phyloP scores from a whole-genome alignment of 768 basidiomycete species.

The Russula ochroleuca region DNA sequence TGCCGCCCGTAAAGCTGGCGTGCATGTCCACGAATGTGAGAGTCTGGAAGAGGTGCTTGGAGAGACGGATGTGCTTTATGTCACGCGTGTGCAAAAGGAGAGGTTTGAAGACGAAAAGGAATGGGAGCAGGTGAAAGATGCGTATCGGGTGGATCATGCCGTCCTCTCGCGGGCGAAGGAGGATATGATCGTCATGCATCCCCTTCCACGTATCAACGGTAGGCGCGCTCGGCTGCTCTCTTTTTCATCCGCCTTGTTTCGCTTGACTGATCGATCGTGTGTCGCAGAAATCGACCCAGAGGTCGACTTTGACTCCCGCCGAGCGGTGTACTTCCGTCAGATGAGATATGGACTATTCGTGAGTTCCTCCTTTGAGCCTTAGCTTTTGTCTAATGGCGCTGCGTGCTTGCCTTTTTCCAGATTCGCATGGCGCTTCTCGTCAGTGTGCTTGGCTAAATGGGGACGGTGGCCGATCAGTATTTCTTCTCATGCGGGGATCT shows the following conservation, averaged over 20 bases:
- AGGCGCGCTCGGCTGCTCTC: constrained; percentile 29
- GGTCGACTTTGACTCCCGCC: constrained; percentile 91
- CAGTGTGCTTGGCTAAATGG: constrained; percentile 35
- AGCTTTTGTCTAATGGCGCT: not conserved
- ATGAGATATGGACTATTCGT: constrained; percentile 98
- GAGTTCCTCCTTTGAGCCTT: constrained; percentile 37
- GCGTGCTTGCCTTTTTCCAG: constrained; percentile 30
- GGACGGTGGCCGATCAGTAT: not conserved
- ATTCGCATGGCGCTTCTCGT: constrained; percentile 53
- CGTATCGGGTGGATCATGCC: constrained; percentile 91
- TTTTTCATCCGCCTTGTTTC: not conserved
- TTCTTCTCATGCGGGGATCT: not conserved
- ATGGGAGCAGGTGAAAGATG: constrained; percentile 88
- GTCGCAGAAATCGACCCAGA: constrained; percentile 93
- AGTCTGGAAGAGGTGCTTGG: constrained; percentile 87
- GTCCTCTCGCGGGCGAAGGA: constrained; percentile 90
- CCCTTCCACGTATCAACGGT: constrained; percentile 91
- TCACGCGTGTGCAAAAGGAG: constrained; percentile 95
- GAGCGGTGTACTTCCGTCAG: constrained; percentile 96
- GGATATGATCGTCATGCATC: constrained; percentile 99
- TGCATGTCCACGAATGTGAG: constrained; percentile 74
- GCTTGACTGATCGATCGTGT: constrained; percentile 9
- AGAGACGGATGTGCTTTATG: constrained; percentile 95
- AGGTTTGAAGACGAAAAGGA: constrained; percentile 76
- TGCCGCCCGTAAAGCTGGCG: constrained; percentile 78